Base-by-base conservation (phyloP, 2,329 filamentous ascomycete species). In the Aspergillus luchuensis region DNA sequence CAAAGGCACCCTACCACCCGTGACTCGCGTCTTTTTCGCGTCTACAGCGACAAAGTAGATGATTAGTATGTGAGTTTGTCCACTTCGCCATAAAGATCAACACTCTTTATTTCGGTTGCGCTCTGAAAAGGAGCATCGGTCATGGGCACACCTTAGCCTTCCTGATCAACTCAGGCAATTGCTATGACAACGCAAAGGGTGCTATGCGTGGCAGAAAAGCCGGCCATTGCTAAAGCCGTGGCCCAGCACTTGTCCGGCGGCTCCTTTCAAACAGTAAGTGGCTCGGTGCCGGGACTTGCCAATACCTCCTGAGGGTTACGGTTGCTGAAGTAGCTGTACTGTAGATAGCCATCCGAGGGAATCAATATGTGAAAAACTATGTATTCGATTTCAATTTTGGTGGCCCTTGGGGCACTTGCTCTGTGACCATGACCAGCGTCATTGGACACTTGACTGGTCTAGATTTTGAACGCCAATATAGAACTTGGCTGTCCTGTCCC, bases 181-280 rank as follows among this genome's bases (percentile, higher is more conserved):
- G 56, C 17, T 47, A 66, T 67, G 65, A 45, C 64, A 17, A 60
- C 57, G 13, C 59, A 60, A 17, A 86, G 83, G 69, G 86, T 92
- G 61, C 81, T 93, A 56, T 92, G 90, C 73, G 89, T 93, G 66
- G 90, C 90, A 62, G 90, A 93, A 77, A 93, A 99, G 83, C 92
- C 92, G 38, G 96, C 94, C 45, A 97, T 99, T 64, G 92, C 95
- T 60, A 97, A 95, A 78, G 92, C 94, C 39, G 94, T 99, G 53
- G 91, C 95, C 41, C 86, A 88, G 60, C 94, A 98, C 81, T 84
- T 99, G 28, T 91, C 90, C 33, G 94, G 95, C 53, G 91, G 91
- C 51, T 80, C 81, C 17, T 82, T 88, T 60, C 85, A 86, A 74
- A 88, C 86, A 57, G 92, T 96, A 78, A 76, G 88, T 79, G 23